These are phyloP conservation scores for Galerina marginata DNA, from an alignment of 768 basidiomycete species.

Conservation along the genomic window DNA sequence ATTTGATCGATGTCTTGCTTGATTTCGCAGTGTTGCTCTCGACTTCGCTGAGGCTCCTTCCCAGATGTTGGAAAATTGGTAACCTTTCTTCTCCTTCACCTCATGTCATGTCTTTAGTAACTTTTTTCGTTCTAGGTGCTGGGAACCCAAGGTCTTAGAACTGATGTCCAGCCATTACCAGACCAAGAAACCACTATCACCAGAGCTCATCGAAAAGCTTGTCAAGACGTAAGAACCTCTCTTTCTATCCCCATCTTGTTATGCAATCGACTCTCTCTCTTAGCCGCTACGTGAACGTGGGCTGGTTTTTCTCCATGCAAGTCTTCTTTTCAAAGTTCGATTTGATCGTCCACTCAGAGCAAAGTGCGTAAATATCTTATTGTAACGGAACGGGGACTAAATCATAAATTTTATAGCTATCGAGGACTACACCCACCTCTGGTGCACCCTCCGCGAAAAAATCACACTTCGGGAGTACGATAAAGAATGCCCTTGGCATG, in stretches of 20 bases:
- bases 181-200: conserved; percentile 70
- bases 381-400: not conserved
- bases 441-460: conserved; percentile 73
- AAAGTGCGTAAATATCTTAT: conserved; percentile 44
- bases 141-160: conserved; percentile 79
- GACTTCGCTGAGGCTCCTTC: conserved; percentile 92
- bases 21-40: conserved; percentile 55
- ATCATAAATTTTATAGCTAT: conserved; percentile 39
- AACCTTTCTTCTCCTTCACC: not conserved
- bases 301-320: conserved; percentile 81
- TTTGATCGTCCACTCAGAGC: conserved; percentile 72
- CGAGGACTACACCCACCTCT: conserved; percentile 79
- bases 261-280: not conserved
- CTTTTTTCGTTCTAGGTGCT: conserved; percentile 57
- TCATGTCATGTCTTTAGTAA: not conserved
- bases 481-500: conserved; percentile 70
- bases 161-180: conserved; percentile 85
- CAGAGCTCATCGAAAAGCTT: conserved; percentile 78
- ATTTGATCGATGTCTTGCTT: not conserved
- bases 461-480: conserved; percentile 72
- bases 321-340: conserved; percentile 86
- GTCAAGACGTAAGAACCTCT: conserved; percentile 63
- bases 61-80: conserved; percentile 95
- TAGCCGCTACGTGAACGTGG: conserved; percentile 81
- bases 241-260: not conserved